Base-by-base conservation (phyloP, 2,329 filamentous ascomycete species). In the Beauveria australis region DNA sequence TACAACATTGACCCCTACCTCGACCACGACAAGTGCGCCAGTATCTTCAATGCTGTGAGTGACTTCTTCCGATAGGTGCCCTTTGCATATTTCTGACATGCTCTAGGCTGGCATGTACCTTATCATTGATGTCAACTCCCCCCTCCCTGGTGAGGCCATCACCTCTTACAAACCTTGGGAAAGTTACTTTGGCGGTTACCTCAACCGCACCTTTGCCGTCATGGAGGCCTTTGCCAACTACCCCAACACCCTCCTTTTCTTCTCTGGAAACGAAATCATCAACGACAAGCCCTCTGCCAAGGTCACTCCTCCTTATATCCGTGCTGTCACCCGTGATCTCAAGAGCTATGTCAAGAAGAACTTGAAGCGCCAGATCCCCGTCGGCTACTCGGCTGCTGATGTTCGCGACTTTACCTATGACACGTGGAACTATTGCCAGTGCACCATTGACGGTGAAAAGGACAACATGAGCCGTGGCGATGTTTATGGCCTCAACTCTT, bases 331-430 rank as follows among this genome's bases (percentile, higher is more conserved):
- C 52, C 87, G 89, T 69, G 89, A 92, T 74, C 79, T 92, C 72
- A 91, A 90, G 80, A 87, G 86, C 71, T 92, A 92, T 78, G 86
- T 92, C 76, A 83, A 85, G 74, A 86, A 85, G 70, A 84, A 89
- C 70, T 77, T 82, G 63, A 79, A 84, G 70, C 87, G 89, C 67
- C 67, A 76, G 63, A 89, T 92, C 65, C 89, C 89, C 24, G 87
- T 92, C 61, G 89, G 89, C 49, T 92, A 92, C 79, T 91, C 88
- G 7, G 89, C 89, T 62, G 89, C 89, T 53, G 89, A 92, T 71
- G 89, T 93, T 48, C 86, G 89, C 63, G 76, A 82, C 1, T 84
- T 90, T 48, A 82, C 92, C 26, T 79, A 86, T 70, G 89, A 92
- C 68, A 88, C 83, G 59, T 92, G 82, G 83, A 85, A 88, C 71